These are phyloP conservation scores for Cylindricascospora bacillispora DNA, from an alignment of 1,139 yeast species.

Conservation along the genomic window DNA sequence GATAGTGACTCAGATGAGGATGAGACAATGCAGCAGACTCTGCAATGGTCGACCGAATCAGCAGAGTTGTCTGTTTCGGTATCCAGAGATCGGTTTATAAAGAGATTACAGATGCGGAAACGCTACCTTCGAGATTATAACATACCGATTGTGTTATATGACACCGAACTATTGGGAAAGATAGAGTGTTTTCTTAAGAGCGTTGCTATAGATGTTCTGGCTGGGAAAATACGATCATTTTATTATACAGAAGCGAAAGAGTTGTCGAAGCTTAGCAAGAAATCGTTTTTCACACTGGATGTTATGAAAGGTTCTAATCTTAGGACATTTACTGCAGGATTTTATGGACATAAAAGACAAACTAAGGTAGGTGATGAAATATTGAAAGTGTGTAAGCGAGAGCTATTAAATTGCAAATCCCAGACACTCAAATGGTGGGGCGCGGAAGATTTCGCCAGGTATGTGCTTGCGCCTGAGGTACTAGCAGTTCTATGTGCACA, in stretches of 20 bases:
- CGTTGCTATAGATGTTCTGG: slow-evolving; percentile 33
- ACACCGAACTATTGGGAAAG: too few relatives aligned
- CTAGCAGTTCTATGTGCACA: too few relatives aligned
- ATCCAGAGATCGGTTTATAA: too few relatives aligned
- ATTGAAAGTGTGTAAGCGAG: slow-evolving; percentile 21
- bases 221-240: slow-evolving; percentile 33
- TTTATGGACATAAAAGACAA: slow-evolving; percentile 48
- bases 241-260: slow-evolving; percentile 39
- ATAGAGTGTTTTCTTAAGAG: too few relatives aligned
- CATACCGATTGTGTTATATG: too few relatives aligned
- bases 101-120: too few relatives aligned
- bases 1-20: too few relatives aligned
- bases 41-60: too few relatives aligned
- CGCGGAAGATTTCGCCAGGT: slow-evolving; percentile 38
- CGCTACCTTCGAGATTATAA: too few relatives aligned
- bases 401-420: slow-evolving; percentile 27
- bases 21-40: too few relatives aligned
- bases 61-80: too few relatives aligned
- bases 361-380: slow-evolving; percentile 35
- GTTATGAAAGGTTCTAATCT: slow-evolving; percentile 40
- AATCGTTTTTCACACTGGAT: slow-evolving; percentile 34
- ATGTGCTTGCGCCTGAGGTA: slow-evolving; percentile 54
- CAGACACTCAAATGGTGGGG: slow-evolving; percentile 52
- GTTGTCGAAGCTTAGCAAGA: slow-evolving; percentile 29
- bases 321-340: slow-evolving; percentile 43